Conservation (phyloP, 2,329 filamentous ascomycete species). For the Aspergillus proliferans region DNA sequence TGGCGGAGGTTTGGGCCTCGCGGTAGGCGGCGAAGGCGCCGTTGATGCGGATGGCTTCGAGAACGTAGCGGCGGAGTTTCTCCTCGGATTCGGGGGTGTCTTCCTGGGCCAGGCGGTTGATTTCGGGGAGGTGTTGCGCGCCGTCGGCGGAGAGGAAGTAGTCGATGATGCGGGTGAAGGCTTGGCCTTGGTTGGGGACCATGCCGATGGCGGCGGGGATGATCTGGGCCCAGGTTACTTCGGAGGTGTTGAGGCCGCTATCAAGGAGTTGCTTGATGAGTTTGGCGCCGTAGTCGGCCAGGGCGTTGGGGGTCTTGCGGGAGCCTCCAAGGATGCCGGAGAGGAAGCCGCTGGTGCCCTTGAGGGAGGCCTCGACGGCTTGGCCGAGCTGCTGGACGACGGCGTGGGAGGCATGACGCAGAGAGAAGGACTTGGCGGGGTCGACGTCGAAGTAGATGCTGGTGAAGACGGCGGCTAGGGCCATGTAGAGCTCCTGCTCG, state of each 20-base stretch:
- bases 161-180: conserved; percentile 68
- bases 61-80: conserved; percentile 60
- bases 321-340: conserved; percentile 45
- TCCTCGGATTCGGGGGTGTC: conserved; percentile 55
- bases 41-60: conserved; percentile 66
- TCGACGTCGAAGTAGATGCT: conserved; percentile 63
- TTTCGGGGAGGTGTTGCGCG: conserved; percentile 51
- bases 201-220: conserved; percentile 61
- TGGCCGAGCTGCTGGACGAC: conserved; percentile 55
- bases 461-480: conserved; percentile 60
- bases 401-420: conserved; percentile 53
- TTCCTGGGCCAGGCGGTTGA: conserved; percentile 54
- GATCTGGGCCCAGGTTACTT: conserved; percentile 66
- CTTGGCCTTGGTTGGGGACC: conserved; percentile 64
- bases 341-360: conserved; percentile 52
- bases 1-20: conserved; percentile 43
- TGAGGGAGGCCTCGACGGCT: conserved; percentile 60
- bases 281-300: conserved; percentile 59
- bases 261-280: conserved; percentile 62
- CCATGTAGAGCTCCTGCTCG: conserved; percentile 53
- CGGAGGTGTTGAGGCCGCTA: conserved; percentile 54
- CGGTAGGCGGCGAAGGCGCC: conserved; percentile 59
- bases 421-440: conserved; percentile 58
- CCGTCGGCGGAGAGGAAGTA: conserved; percentile 61
- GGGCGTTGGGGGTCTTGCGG: conserved; percentile 47